Evolutionary conservation across 495 filamentous ascomycete genomes (phyloP), one percentile per base, ranked within the genome.

Genomic region (Cenococcum geophilum): DNA sequence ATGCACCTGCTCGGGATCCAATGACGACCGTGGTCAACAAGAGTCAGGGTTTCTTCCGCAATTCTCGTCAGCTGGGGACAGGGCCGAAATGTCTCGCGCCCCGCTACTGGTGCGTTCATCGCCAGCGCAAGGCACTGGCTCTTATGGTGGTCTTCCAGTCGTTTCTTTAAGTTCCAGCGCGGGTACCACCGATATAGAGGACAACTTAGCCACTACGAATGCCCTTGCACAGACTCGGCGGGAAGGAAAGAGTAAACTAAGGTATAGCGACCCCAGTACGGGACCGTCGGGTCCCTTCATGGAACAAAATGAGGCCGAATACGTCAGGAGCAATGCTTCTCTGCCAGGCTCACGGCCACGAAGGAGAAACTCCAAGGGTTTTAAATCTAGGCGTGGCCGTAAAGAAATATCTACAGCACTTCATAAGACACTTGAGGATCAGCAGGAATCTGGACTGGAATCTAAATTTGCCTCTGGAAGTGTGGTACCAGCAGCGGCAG

Each of bases 81-180:
- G 55, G 35, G 21, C 52, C 32, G 37, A 64, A 11, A 69, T 69
- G 66, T 69, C 66, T n/a, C 62, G 66, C 50, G 58, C 60, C 8
- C 66, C 66, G 51, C 57, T 69, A 21, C 60, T 69, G 5, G 55
- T 69, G 52, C 59, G 66, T 22, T 69, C 66, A 16, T 69, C 66
- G 10, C 66, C 66, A n/a, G 66, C 66, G 4, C 57, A 60, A 53
- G 66, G 66, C 43, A 66, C 66, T n/a, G 66, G 66, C 21, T 69
- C 66, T 6, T 69, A 69, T 50, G 63, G 66, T n/a, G 66, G 63
- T n/a, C 63, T 69, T 5, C 66, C 66, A 1, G 60, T 69, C 9
- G 18, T 65, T 8, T 65, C 62, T 10, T 37, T 66, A 51, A 66
- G 63, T 45, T 66, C 66, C n/a, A 69, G 63, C 53, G 57, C 66